These are phyloP conservation scores for Saturnispora silvae DNA, from an alignment of 805 yeast genomes.

Conservation along the genomic window DNA sequence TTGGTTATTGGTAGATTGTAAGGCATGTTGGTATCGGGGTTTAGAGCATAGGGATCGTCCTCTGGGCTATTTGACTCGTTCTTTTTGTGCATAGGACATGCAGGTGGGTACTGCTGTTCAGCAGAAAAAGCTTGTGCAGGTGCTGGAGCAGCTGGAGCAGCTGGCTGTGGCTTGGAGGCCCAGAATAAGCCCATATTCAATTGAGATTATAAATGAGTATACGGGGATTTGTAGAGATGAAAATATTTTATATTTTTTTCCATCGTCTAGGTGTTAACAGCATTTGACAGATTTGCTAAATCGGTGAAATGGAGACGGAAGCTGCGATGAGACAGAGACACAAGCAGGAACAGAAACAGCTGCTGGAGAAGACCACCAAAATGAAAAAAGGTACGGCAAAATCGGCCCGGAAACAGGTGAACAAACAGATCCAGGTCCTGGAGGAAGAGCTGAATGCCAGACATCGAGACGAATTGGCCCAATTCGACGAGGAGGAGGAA, in stretches of 20 bases:
- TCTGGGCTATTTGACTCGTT: constrained; percentile 6
- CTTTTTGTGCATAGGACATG: constrained; percentile 5
- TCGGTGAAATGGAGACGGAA: constrained; percentile 28
- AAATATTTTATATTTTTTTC: too few species aligned
- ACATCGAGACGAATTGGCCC: constrained; percentile 45
- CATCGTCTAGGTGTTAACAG: too few species aligned
- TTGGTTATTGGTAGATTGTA: constrained; percentile 48
- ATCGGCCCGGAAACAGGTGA: constrained; percentile 60
- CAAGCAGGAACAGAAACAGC: constrained; percentile 55
- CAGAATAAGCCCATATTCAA: constrained; percentile 75
- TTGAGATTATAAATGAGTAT: background rate
- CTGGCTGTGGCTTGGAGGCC: constrained; percentile 34
- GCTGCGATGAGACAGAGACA: constrained; percentile 53
- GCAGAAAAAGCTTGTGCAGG: background rate
- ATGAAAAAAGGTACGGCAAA: constrained; percentile 78
- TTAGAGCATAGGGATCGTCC: constrained; percentile 32
- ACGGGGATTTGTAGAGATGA: too few species aligned
- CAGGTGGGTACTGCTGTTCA: constrained; percentile 1
- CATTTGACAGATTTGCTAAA: too few species aligned
- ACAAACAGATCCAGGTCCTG: constrained; percentile 46
- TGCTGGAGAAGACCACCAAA: constrained; percentile 57
- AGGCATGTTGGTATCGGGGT: constrained; percentile 90
- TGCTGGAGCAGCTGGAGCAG: background rate
- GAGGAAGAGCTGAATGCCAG: constrained; percentile 42
- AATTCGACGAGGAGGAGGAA: constrained; percentile 25